A percentile compares a stretch with the other conserved stretches of the same genome.
phyloP scores from a whole-genome alignment of 352 stramenopile genomes.

The Globisporangium middletonii region DNA sequence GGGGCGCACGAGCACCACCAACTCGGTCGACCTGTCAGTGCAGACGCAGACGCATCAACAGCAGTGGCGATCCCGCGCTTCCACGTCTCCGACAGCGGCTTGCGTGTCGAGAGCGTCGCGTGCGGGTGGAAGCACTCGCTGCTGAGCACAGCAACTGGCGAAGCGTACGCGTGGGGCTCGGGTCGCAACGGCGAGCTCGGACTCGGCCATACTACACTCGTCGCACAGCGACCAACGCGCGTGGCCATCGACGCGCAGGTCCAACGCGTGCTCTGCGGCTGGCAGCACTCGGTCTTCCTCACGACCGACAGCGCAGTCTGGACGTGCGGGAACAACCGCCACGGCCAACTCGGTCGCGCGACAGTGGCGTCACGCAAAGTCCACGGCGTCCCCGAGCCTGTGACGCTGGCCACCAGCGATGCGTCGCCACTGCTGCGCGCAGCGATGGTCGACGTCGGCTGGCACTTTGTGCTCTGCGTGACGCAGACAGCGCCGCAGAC shows the following conservation, averaged over 20 bases:
- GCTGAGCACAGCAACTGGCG: slow-evolving; percentile 33
- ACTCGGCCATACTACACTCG: slow-evolving; percentile 27
- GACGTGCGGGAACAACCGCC: slow-evolving; percentile 68
- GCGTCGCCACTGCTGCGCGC: slow-evolving; percentile 13
- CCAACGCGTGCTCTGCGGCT: slow-evolving; percentile 52
- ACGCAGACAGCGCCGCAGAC: slow-evolving; percentile 1
- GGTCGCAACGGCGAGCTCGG: slow-evolving; percentile 71
- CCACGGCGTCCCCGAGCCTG: slow-evolving; percentile 17
- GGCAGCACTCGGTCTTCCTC: slow-evolving; percentile 74
- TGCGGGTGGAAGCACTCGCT: slow-evolving; percentile 85
- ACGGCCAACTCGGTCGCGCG: slow-evolving; percentile 56
- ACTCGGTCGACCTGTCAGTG: slow-evolving; percentile 25
- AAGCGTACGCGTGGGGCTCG: slow-evolving; percentile 61
- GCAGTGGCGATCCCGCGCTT: slow-evolving; percentile 5
- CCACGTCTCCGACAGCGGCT: background rate
- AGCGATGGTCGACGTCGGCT: slow-evolving; percentile 51
- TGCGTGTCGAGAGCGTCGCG: slow-evolving; percentile 48
- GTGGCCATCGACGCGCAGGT: slow-evolving; percentile 10
- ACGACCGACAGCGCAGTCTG: slow-evolving; percentile 28
- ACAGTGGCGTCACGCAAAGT: slow-evolving; percentile 9
- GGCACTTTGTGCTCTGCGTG: slow-evolving; percentile 72
- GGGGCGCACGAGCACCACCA: slow-evolving; percentile 47
- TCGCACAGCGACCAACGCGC: slow-evolving; percentile 19
- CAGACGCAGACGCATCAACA: background rate
- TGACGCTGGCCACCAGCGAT: slow-evolving; percentile 11